phyloP scores from a whole-genome alignment of 1,284 basidiomycete genomes.

The Taiwanofungus camphoratus region DNA sequence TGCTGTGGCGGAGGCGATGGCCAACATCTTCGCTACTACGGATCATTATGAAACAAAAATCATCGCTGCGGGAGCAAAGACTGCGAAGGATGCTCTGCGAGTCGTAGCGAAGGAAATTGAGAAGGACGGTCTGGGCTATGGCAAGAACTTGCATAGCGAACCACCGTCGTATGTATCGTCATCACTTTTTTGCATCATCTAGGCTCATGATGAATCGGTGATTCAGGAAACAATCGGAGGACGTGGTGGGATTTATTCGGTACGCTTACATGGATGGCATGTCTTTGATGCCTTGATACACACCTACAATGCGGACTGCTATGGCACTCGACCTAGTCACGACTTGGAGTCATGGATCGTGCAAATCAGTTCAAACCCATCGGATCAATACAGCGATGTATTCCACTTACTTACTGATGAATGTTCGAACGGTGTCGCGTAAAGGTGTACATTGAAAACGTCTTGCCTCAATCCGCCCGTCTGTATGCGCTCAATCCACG shows the following conservation, averaged over 20 bases:
- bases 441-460: too few species aligned
- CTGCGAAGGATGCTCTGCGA: conserved; percentile 47
- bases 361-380: too few species aligned
- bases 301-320: too few species aligned
- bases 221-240: conserved; percentile 18
- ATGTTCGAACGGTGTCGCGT: too few species aligned
- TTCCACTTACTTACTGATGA: too few species aligned
- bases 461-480: too few species aligned
- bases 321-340: too few species aligned
- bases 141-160: conserved; percentile 33
- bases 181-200: neutral
- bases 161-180: conserved; percentile 39
- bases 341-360: too few species aligned
- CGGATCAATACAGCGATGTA: neutral
- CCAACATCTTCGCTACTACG: conserved; percentile 37
- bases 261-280: conserved; percentile 49
- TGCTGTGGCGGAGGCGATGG: conserved; percentile 30
- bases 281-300: conserved; percentile 49
- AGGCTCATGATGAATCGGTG: conserved; percentile 1
- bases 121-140: conserved; percentile 45
- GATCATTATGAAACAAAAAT: conserved; percentile 52
- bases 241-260: conserved; percentile 49
- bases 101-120: conserved; percentile 53
- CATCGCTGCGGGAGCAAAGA: conserved; percentile 33
- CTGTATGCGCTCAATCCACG: too few species aligned